Evolutionary conservation across 139 green algal species (phyloP).

Genomic region (Chlamydomonas incerta): DNA sequence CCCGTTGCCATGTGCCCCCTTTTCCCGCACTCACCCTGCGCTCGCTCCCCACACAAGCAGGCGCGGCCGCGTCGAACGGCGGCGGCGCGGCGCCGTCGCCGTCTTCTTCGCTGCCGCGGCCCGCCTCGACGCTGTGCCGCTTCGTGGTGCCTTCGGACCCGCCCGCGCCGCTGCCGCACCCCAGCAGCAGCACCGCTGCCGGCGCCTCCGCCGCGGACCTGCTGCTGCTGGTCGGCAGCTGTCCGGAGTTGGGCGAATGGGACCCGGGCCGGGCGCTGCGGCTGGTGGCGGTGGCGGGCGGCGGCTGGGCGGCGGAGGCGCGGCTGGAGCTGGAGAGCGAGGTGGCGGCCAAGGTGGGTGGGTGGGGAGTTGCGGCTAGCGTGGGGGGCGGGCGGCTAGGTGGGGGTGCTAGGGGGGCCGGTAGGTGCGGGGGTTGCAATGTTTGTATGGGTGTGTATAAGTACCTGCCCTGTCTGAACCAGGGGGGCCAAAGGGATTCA

Average conservation of each 20-base stretch:
- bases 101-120: too few relatives aligned
- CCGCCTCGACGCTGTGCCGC: background rate
- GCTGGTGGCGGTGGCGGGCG: background rate
- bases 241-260: conserved; percentile 32
- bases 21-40: too few relatives aligned
- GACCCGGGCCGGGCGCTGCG: conserved; percentile 4
- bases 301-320: conserved; percentile 13
- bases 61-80: background rate
- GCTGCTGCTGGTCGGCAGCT: conserved; percentile 37
- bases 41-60: too few relatives aligned
- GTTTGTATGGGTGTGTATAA: too few relatives aligned
- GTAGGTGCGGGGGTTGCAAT: too few relatives aligned
- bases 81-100: too few relatives aligned
- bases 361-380: background rate
- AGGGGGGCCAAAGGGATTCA: too few relatives aligned
- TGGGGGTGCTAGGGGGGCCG: too few relatives aligned
- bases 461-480: too few relatives aligned
- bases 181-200: background rate
- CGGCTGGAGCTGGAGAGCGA: background rate
- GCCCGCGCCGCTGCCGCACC: background rate
- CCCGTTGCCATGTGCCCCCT: too few relatives aligned
- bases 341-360: conserved; percentile 22
- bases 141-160: background rate
- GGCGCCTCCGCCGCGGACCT: background rate
- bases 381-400: too few relatives aligned